Base-by-base conservation (phyloP, 345 rosid species). In the Melaleuca quinquenervia region DNA sequence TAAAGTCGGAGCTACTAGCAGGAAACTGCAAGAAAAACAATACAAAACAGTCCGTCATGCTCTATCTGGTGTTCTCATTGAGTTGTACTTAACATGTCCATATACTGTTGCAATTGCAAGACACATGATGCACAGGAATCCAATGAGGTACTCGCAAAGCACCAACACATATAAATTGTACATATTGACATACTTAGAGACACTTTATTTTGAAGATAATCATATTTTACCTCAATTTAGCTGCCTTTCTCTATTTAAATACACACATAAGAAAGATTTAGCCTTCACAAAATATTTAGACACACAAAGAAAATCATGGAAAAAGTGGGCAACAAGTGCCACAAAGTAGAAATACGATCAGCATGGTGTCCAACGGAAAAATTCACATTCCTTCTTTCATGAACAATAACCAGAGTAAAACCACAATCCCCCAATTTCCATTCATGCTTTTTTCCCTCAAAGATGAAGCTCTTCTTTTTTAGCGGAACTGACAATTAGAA, bases 11-110 rank as follows among this genome's bases (percentile, higher is more conserved):
- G 88, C 87, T 88, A 90, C 84, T 90, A 84, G 93, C 93, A 56
- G 99, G 96, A 91, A 95, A 96, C 99, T 97, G 96, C 93, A 94
- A 91, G 70, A 84, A 91, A 90, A 80, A 52, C 51, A 26, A 90
- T 48, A 54, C 51, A 53, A 83, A 85, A 86, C 21, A 16, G 78
- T 70, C 80, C 18, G 48, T 70, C 80, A 70, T 70, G 48, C 80
- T 70, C 80, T 70, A 70, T 70, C 26, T 18, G 24, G 26, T 5
- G 8, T 70, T 70, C 48, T 70, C 48, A 70, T 70, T 18, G 26
- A 70, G 48, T 70, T 70, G 48, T 70, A 36, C 48, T 70, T 70
- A 70, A 70, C 22, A 70, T 21, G n/a, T 70, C 80, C 48, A 36
- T 70, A 44, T 36, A 70, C 80, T 70, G 5, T 16, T 70, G 80